Base-by-base conservation (phyloP, 495 filamentous ascomycete species). In the Neurospora cerealis region DNA sequence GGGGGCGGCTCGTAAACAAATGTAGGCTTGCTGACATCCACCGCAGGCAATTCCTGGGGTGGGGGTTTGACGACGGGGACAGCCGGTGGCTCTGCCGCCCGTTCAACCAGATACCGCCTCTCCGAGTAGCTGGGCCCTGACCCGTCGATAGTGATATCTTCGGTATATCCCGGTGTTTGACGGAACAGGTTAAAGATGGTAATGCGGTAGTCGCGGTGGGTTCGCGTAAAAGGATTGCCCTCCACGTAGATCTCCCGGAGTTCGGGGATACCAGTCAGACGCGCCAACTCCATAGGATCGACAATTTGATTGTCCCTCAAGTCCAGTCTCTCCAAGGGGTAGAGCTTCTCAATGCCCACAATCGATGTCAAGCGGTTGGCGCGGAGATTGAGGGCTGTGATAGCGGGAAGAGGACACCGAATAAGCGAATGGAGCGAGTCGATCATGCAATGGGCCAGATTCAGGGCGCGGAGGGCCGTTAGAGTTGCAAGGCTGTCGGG, bases 141-240 rank as follows among this genome's bases (percentile, higher is more conserved):
- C 2, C 89, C 88, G 79, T 99, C 96, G 76, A 99, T 93, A 48
- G 92, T 87, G 74, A 98, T 91, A 80, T 99, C 96, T 76, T 97
- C 93, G 0, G 90, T 88, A 78, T 95, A 96, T 11, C 96, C 96
- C 4, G 96, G 94, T 0, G 93, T 94, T n/a, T 88, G 89, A 73
- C 96, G 92, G 85, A 99, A 99, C 1, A 97, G 87, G 78, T 98
- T 98, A 88, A 99, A 97, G 76, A 99, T 97, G 34, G 89, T 91
- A 74, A 96, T 85, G 38, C 96, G 89, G 79, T 97, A 96, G 74
- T 88, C 89, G 71, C 90, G 87, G 78, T 97, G 94, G 13, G 93
- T 95, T 73, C 92, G 93, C 39, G 91, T 91, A 75, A 98, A 98
- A 8, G 95, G 93, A 81, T 98, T 98, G 19, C 91, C 91, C 69